Evolutionary conservation across 1,284 basidiomycete species (phyloP), one percentile per base, ranked within the genome.

Genomic region (Moesziomyces aphidis): DNA sequence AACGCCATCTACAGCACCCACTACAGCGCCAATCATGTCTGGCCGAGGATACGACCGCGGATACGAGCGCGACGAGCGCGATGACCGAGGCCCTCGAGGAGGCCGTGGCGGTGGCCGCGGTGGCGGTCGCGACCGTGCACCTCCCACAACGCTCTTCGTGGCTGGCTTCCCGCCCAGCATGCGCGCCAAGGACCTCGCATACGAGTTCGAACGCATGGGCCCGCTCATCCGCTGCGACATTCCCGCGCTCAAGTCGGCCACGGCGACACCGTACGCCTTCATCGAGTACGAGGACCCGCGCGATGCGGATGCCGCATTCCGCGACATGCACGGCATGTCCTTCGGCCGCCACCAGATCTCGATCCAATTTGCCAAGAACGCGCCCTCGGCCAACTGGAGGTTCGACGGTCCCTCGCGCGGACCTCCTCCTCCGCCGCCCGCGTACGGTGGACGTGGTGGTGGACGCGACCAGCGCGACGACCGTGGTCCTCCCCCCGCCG

Each of bases 221-320:
- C 77, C 73, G 2, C 48, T 82, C 34, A 68, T 82, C 10, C 80
- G 80, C 22, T 82, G 80, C 63, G 80, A 82, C 51, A 82, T 82
- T 36, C 80, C 80, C 11, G 77, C 80, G 10, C 67, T 77, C 21
- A 76, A 73, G 44, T 76, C 66, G 50, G 59, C 76, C 43, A 61
- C 57, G 9, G 69, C 77, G 5, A 76, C 73, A 5, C 73, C 73
- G 21, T 82, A 79, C 55, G 80, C 80, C 3, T 82, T 82, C 51
- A 67, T 82, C 61, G 80, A 82, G 55, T 82, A 74, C 64, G 78
- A 77, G 39, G 78, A 82, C 46, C 68, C 78, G 1, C 67, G 77
- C 19, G 80, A 82, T 46, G 78, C 80, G 9, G 77, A 80, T 50
- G 76, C 72, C 13, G 80, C 80, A 5, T 75, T 77, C 53, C 65